Evolutionary conservation across 495 filamentous ascomycete species (phyloP).

Genomic region (Ramalina peruviana): DNA sequence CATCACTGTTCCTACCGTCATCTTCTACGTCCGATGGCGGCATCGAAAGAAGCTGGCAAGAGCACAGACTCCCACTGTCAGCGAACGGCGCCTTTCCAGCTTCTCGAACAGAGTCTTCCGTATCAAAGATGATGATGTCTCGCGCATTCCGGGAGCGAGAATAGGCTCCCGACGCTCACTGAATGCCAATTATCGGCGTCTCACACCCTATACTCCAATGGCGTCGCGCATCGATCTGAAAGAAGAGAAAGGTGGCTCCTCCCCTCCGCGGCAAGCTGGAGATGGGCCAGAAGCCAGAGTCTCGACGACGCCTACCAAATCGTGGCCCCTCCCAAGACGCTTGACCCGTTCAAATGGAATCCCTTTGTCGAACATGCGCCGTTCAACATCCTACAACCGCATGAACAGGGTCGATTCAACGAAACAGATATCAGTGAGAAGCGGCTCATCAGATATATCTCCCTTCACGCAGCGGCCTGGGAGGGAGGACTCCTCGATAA

Average conservation of each 20-base stretch:
- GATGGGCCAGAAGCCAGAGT: neutral
- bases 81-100: no score
- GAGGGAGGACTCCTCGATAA: neutral
- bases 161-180: conserved; percentile 24
- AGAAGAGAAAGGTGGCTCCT: conserved; percentile 11
- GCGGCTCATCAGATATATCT: neutral
- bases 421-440: neutral
- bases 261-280: conserved; percentile 9
- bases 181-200: conserved; percentile 26
- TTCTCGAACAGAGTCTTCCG: neutral
- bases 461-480: neutral
- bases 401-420: neutral
- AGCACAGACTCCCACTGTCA: no score
- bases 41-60: no score
- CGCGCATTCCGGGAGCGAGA: conserved; percentile 24
- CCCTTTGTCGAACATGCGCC: neutral
- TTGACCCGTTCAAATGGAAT: conserved; percentile 8
- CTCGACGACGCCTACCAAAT: neutral
- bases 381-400: neutral
- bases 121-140: conserved; percentile 14
- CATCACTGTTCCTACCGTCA: no score
- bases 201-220: conserved; percentile 28
- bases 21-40: no score
- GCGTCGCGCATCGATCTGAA: conserved; percentile 19
- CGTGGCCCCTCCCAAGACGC: conserved; percentile 15